Evolutionary conservation across 164 flowering plant species (phyloP).

Genomic region (Cinnamomum micranthum): DNA sequence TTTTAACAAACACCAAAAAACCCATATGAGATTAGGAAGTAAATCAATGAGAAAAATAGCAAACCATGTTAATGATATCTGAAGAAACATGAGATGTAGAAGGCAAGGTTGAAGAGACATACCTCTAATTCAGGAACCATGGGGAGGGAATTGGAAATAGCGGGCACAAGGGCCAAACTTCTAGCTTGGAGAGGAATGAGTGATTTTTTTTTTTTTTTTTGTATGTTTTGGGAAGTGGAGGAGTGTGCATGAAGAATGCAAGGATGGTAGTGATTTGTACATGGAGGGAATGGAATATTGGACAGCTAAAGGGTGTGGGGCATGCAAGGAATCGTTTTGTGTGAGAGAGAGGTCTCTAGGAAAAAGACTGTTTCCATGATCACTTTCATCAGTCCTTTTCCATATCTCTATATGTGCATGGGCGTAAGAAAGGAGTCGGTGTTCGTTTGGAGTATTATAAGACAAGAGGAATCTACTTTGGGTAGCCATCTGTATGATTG

Average conservation of each 20-base stretch:
- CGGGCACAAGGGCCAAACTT: too few species aligned
- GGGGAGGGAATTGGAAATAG: background rate
- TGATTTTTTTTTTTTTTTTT: constrained; percentile 13
- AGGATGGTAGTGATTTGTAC: constrained; percentile 30
- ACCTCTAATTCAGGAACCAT: constrained; percentile 73
- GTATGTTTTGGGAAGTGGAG: constrained; percentile 19
- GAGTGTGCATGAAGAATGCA: constrained; percentile 35
- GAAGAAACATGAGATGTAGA: background rate
- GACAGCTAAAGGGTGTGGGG: constrained; percentile 56
- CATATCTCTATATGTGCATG: constrained; percentile 9
- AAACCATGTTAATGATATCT: background rate
- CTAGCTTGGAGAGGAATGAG: constrained; percentile 4
- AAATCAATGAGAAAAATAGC: background rate
- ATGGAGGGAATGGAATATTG: constrained; percentile 28
- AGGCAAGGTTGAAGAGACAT: constrained; percentile 8
- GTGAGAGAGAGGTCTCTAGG: background rate
- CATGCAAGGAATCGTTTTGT: constrained; percentile 56
- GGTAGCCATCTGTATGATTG: constrained; percentile 19
- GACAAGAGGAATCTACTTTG: constrained; percentile 42
- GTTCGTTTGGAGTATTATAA: constrained; percentile 16
- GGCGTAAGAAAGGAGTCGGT: constrained; percentile 18
- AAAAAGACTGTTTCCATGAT: constrained; percentile 5
- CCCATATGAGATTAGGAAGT: background rate
- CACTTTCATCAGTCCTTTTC: constrained; percentile 17
- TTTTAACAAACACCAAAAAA: background rate